Percentiles rank a stretch among this genome's conserved stretches.
Conservation (phyloP, 306 rosid species). For the Prunus fruticosa region DNA sequence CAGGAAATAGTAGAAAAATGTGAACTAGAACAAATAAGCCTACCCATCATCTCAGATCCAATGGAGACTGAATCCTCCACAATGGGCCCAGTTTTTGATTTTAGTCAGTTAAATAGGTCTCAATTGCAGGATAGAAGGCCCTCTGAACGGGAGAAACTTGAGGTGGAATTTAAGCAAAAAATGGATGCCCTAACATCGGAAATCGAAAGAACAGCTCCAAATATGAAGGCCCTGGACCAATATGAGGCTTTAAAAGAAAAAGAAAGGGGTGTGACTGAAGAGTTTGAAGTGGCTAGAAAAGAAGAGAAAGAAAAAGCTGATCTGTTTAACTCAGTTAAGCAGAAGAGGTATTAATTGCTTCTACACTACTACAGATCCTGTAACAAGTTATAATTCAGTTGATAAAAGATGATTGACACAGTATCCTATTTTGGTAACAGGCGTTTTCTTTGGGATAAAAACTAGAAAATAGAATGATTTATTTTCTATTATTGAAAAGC, state of each 20-base stretch:
- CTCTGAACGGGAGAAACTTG: conserved; percentile 72
- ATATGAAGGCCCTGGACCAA: conserved; percentile 96
- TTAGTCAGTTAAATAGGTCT: conserved; percentile 63
- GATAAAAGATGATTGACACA: conserved; percentile 1
- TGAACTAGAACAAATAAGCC: conserved; percentile 80
- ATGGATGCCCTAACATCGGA: conserved; percentile 71
- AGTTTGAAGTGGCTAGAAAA: conserved; percentile 88
- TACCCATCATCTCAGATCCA: conserved; percentile 70
- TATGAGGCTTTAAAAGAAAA: conserved; percentile 84
- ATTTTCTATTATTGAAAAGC: background rate
- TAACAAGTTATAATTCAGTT: background rate
- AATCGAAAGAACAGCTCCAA: conserved; percentile 94
- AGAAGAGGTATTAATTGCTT: conserved; percentile 55
- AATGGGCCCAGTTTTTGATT: conserved; percentile 66
- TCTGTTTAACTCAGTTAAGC: conserved; percentile 69
- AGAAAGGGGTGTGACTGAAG: conserved; percentile 78
- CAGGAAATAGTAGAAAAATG: conserved; percentile 88
- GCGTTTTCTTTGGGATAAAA: background rate
- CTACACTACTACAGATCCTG: conserved; percentile 2
- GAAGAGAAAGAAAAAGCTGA: conserved; percentile 80
- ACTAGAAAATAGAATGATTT: conserved; percentile 1
- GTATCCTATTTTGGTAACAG: background rate
- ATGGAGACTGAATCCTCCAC: conserved; percentile 73
- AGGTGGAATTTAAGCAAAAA: conserved; percentile 74
- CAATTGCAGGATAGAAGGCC: conserved; percentile 60